Conservation (phyloP, 2,329 filamentous ascomycete genomes). For the Chalara sp. region DNA sequence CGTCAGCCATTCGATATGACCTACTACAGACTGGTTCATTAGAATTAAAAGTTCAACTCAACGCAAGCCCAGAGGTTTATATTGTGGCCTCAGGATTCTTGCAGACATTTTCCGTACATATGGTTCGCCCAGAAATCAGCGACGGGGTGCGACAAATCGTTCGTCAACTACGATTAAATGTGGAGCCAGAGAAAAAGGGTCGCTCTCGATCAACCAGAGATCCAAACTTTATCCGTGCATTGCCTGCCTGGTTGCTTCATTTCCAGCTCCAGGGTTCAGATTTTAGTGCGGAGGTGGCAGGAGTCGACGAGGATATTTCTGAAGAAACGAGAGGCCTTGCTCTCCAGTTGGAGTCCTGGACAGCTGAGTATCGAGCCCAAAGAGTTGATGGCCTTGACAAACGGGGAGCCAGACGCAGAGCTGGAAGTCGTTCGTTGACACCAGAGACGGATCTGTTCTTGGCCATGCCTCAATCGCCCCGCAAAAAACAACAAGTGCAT, state of each 20-base stretch:
- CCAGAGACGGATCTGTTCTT: conserved; percentile 58
- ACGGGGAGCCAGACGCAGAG: conserved; percentile 57
- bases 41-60: conserved; percentile 80
- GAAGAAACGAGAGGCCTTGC: conserved; percentile 75
- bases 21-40: conserved; percentile 81
- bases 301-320: conserved; percentile 78
- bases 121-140: conserved; percentile 87
- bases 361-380: conserved; percentile 81
- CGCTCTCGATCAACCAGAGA: conserved; percentile 43
- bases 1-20: conserved; percentile 74
- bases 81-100: conserved; percentile 74
- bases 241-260: conserved; percentile 80
- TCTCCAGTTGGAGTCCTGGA: conserved; percentile 81
- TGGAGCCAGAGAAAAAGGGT: conserved; percentile 54
- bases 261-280: conserved; percentile 82
- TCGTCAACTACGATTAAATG: conserved; percentile 67
- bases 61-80: conserved; percentile 76
- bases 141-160: conserved; percentile 90
- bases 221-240: conserved; percentile 65
- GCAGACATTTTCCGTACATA: conserved; percentile 81
- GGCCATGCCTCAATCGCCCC: conserved; percentile 41
- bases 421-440: conserved; percentile 63
- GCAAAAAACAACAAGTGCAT: conserved; percentile 41
- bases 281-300: conserved; percentile 85
- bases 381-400: conserved; percentile 59